Conservation (phyloP, 768 basidiomycete genomes). For the Sarcodon aspratus region DNA sequence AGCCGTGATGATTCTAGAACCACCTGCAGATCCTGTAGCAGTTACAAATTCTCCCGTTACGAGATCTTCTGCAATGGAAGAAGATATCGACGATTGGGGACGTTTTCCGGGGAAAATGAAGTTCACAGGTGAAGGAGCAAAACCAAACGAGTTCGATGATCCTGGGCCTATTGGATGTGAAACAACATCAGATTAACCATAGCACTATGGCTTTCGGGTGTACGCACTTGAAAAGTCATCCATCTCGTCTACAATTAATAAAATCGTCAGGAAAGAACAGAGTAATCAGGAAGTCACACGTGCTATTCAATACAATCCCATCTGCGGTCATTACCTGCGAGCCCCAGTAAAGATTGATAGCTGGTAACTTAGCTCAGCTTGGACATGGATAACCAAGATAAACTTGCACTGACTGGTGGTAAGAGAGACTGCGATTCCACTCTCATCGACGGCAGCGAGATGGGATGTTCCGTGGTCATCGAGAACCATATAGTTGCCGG, state of each 20-base stretch:
- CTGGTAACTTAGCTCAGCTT: not conserved
- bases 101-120: constrained; percentile 23
- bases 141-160: constrained; percentile 21
- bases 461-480: constrained; percentile 25
- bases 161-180: constrained; percentile 8
- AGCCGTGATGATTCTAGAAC: constrained; percentile 24
- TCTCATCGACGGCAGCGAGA: constrained; percentile 22
- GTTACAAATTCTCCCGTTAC: constrained; percentile 21
- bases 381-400: not conserved
- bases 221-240: constrained; percentile 14
- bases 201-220: not conserved
- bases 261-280: not conserved
- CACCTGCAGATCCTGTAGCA: constrained; percentile 26
- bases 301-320: constrained; percentile 9
- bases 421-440: constrained; percentile 16
- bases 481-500: constrained; percentile 14
- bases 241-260: constrained; percentile 17
- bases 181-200: not conserved
- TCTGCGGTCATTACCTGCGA: constrained; percentile 16
- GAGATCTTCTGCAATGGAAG: constrained; percentile 25
- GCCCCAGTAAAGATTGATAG: constrained; percentile 16
- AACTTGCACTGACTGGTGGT: constrained; percentile 11
- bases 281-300: not conserved
- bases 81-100: constrained; percentile 19
- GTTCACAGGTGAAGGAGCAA: constrained; percentile 24